phyloP scores from a whole-genome alignment of 495 filamentous ascomycete genomes.

The Xylaria flabelliformis region DNA sequence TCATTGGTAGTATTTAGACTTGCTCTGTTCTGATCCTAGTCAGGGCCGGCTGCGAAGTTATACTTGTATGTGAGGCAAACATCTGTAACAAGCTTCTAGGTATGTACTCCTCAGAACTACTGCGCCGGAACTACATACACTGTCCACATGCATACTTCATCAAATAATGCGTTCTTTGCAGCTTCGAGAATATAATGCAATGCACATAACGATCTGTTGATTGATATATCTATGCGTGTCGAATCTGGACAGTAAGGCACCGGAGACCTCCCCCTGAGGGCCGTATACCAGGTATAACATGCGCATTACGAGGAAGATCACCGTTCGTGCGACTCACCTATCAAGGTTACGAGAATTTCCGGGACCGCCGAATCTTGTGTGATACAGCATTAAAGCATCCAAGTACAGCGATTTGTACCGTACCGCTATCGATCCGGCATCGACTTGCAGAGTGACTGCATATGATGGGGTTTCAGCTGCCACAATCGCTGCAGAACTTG shows the following conservation, averaged over 20 bases:
- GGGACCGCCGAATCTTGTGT: not conserved
- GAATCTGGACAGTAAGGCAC: not conserved
- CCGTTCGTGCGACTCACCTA: not conserved
- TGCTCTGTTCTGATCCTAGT: not conserved
- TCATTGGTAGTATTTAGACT: not conserved
- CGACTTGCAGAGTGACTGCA: slow-evolving; percentile 14
- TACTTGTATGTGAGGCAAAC: not conserved
- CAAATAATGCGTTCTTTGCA: no score
- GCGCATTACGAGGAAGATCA: not conserved
- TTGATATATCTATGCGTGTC: no score
- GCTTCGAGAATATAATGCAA: not conserved
- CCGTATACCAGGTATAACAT: not conserved
- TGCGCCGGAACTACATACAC: not conserved
- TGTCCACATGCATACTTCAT: not conserved
- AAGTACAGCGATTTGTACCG: not conserved
- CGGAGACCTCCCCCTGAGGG: not conserved
- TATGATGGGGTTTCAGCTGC: slow-evolving; percentile 4
- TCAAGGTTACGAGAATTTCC: not conserved
- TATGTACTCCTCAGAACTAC: not conserved
- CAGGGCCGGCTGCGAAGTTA: not conserved
- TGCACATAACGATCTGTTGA: not conserved
- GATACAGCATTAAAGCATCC: not conserved
- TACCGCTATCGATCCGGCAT: slow-evolving; percentile 1
- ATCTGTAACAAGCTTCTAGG: not conserved
- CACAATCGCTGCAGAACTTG: not conserved